Base-by-base conservation (phyloP, 202 grass and related monocot species). In the Bolboschoenoplectus hybrid region DNA sequence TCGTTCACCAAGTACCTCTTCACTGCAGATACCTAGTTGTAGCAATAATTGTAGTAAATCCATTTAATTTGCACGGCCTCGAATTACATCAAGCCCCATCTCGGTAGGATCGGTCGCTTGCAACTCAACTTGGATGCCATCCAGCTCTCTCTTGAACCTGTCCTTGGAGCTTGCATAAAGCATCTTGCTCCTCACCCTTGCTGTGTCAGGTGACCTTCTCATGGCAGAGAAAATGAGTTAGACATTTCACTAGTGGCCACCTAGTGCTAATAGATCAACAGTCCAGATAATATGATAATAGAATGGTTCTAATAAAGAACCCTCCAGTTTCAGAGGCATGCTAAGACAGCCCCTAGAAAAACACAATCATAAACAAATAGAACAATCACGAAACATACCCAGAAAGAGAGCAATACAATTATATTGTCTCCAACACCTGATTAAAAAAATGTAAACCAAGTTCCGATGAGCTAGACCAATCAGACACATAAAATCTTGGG, bases 151-250 rank as follows among this genome's bases (percentile, higher is more conserved):
- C 89, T 86, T 91, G 71, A 88, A 91, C 83, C 87, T 86, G 47
- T 88, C 87, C 70, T 91, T 86, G 9, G 89, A 88, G 78, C 87
- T 88, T 6, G 83, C 89, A 46, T 91, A 91, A 75, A 91, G 26
- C 87, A 91, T 91, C 89, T 91, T 88, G 72, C 87, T 86, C 86
- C 89, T 86, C 44, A 91, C 76, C 67, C 83, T 85, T 74, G 83
- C 75, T 0, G 58, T 85, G 55, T 89, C 87, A 69, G 83, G 83
- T 2, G 87, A 89, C 87, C 87, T 85, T 89, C 40, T 38, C 51
- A 89, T 56, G 63, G 57, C 16, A 49, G 68, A 49, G 47, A 79
- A 55, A 79, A 60, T 34, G 7, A 60, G 44, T 66, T 7, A 82
- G 62, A 66, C 46, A 70, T 19, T 71, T 71, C 46, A n/a, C 65